These are phyloP conservation scores for Tolypocladium inflatum DNA, from an alignment of 2,329 filamentous ascomycete genomes.

Conservation along the genomic window DNA sequence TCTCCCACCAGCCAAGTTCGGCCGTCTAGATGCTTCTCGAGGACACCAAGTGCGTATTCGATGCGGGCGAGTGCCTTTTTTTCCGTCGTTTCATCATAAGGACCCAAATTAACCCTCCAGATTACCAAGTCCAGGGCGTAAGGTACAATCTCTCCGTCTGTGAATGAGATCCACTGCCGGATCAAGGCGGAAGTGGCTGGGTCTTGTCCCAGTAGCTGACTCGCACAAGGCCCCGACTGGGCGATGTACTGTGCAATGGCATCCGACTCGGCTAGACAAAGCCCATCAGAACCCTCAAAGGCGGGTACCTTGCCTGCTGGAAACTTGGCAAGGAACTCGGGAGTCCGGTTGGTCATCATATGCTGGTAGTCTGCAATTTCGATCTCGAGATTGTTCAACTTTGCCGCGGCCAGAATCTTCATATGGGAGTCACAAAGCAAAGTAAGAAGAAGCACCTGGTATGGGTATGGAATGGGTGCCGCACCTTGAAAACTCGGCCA, in stretches of 20 bases:
- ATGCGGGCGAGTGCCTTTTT: background rate
- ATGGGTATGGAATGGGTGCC: background rate
- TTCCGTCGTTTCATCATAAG: background rate
- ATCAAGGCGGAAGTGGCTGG: background rate
- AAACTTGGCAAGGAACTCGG: constrained; percentile 1
- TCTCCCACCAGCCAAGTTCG: constrained; percentile 2
- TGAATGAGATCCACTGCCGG: constrained; percentile 2
- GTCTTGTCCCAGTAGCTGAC: background rate
- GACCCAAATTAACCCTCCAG: background rate
- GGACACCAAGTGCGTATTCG: background rate
- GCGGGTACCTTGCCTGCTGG: background rate
- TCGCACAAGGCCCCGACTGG: background rate
- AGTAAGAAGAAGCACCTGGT: background rate
- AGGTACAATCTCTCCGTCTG: background rate
- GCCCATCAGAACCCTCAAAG: background rate
- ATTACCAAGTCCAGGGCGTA: background rate
- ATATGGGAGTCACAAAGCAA: background rate
- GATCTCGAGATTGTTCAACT: constrained; percentile 1
- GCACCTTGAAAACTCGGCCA: background rate
- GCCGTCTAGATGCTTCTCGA: background rate
- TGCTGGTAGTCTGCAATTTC: constrained; percentile 2
- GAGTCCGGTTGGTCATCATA: background rate
- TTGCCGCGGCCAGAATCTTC: constrained; percentile 2
- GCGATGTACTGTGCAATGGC: background rate
- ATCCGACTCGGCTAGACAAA: background rate